phyloP scores from a whole-genome alignment of 2,329 filamentous ascomycete genomes.

The Penicillium oxalicum region DNA sequence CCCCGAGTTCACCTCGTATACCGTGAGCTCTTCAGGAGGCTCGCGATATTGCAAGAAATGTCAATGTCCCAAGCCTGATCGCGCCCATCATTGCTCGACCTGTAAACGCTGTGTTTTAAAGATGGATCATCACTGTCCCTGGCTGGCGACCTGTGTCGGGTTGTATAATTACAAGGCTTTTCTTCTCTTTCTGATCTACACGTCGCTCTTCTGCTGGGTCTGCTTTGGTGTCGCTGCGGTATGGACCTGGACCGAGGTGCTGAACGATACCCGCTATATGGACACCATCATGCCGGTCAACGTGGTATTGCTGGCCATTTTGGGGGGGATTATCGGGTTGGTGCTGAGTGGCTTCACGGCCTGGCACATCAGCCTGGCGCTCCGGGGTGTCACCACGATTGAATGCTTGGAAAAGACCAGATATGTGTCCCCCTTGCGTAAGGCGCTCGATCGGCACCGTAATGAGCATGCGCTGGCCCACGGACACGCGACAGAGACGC shows the following conservation, averaged over 20 bases:
- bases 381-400: conserved; percentile 82
- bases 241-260: conserved; percentile 82
- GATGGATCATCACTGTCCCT: conserved; percentile 99
- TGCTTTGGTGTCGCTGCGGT: conserved; percentile 68
- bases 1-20: conserved; percentile 65
- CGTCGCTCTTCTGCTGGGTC: conserved; percentile 76
- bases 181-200: conserved; percentile 84
- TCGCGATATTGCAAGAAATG: conserved; percentile 96
- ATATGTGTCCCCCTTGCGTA: conserved; percentile 75
- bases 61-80: conserved; percentile 87
- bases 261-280: conserved; percentile 62
- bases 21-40: conserved; percentile 85
- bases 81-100: conserved; percentile 92
- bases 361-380: conserved; percentile 83
- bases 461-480: conserved; percentile 45
- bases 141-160: conserved; percentile 93
- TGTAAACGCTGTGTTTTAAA: conserved; percentile 93
- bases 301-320: conserved; percentile 78
- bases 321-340: conserved; percentile 84
- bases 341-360: conserved; percentile 82
- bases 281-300: conserved; percentile 82
- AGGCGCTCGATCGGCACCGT: conserved; percentile 61
- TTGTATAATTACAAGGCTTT: conserved; percentile 95
- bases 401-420: conserved; percentile 94
- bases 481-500: conserved; percentile 10